These are phyloP conservation scores for Aspergillus sp. DNA, from an alignment of 2,329 filamentous ascomycete species.

Conservation along the genomic window DNA sequence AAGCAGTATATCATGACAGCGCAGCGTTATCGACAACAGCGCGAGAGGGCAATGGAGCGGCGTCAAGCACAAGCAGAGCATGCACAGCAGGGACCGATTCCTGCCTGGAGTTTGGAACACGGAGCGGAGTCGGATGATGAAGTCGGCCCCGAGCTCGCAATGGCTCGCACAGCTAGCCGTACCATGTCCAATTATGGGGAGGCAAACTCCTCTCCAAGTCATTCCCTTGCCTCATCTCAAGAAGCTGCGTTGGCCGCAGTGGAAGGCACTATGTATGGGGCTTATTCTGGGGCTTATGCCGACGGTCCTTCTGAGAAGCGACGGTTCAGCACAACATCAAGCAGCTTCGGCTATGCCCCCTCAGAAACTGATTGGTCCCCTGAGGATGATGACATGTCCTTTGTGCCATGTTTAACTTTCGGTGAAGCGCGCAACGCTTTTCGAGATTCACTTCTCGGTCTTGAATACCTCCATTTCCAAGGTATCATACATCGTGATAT, in stretches of 20 bases:
- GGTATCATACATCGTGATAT: slow-evolving; percentile 83
- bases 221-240: slow-evolving; percentile 49
- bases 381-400: slow-evolving; percentile 79
- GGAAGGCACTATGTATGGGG: slow-evolving; percentile 75
- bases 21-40: slow-evolving; percentile 42
- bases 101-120: slow-evolving; percentile 83
- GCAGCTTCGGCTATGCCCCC: slow-evolving; percentile 48
- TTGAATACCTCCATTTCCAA: slow-evolving; percentile 90
- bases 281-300: slow-evolving; percentile 68
- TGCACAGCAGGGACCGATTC: slow-evolving; percentile 52
- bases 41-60: slow-evolving; percentile 61
- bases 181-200: slow-evolving; percentile 46
- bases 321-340: slow-evolving; percentile 78
- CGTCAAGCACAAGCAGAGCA: slow-evolving; percentile 59
- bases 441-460: slow-evolving; percentile 84
- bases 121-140: slow-evolving; percentile 60
- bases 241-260: slow-evolving; percentile 53
- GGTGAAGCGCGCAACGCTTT: slow-evolving; percentile 81
- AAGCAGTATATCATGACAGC: slow-evolving; percentile 41
- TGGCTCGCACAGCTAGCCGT: slow-evolving; percentile 35
- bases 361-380: slow-evolving; percentile 46
- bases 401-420: slow-evolving; percentile 89
- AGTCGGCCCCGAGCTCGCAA: slow-evolving; percentile 27
- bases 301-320: slow-evolving; percentile 60
- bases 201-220: slow-evolving; percentile 54